Base-by-base conservation (phyloP, 257 asterid genomes). In the Petrea volubilis region DNA sequence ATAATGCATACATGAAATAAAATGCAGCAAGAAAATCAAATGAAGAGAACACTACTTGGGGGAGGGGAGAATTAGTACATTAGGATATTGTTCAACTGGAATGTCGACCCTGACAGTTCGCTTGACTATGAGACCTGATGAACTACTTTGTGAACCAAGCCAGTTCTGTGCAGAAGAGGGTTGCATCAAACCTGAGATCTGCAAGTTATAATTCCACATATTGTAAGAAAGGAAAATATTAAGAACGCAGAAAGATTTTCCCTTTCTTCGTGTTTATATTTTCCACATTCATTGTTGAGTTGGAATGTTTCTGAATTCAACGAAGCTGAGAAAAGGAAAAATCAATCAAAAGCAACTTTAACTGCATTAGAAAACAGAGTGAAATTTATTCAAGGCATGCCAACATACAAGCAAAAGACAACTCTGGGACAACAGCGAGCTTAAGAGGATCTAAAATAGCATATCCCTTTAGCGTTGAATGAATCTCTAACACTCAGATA, bases 31-130 rank as follows among this genome's bases (percentile, higher is more conserved):
- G 13, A 71, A 69, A 62, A 47, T 28, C 20, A 61, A 60, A 72
- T 1, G 50, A 67, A 47, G 40, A 66, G 68, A 70, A 31, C 18
- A 74, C 43, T 33, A 62, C 24, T 40, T 40, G 38, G 74, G 61
- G 67, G 72, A 74, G 74, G 61, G 67, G 72, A 74, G 49, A 52
- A 66, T 28, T 58, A 70, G 46, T 92, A 95, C 99, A 79, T 75
- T 84, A 52, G 99, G 99, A 81, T 83, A 90, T 68, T 84, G 97
- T 44, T 90, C 99, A 67, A 95, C 96, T 8, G 99, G 98, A 73
- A 95, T 85, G 73, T 95, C 97, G 75, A 95, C 94, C 87, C 99
- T 82, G 74, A 95, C 74, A 49, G 97, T 84, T 60, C 87, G 86
- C 95, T 92, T 92, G 82, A 84, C 97, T 15, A 90, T 86, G 68